Percentiles rank a stretch among this genome's conserved stretches.
Conservation (phyloP, 2,329 filamentous ascomycete species). For the Cadophora sp. region DNA sequence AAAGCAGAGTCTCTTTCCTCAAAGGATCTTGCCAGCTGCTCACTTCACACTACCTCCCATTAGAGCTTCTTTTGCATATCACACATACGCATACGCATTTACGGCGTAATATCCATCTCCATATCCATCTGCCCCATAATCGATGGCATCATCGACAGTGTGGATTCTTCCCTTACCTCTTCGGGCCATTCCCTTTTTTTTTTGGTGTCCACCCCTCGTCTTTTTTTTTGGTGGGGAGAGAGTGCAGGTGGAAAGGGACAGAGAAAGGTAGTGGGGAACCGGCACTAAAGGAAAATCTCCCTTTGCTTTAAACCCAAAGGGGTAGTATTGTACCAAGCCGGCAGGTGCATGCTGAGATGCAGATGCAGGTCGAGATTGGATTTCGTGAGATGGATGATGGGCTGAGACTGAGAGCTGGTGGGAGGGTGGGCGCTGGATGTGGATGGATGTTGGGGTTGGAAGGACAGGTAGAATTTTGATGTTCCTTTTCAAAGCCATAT, state of each 20-base stretch:
- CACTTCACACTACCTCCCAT: neutral
- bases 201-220: neutral
- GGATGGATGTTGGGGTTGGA: neutral
- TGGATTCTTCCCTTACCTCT: neutral
- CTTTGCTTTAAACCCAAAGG: neutral
- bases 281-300: neutral
- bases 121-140: neutral
- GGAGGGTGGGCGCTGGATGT: neutral
- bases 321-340: slow-evolving; percentile 3
- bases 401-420: neutral
- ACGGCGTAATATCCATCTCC: neutral
- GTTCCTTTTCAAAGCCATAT: neutral
- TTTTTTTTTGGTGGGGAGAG: slow-evolving; percentile 3
- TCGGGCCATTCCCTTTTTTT: neutral
- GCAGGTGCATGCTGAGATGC: slow-evolving; percentile 10
- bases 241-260: too few species aligned
- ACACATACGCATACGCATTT: neutral
- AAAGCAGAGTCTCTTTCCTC: neutral
- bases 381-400: slow-evolving; percentile 17
- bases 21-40: neutral
- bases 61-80: neutral
- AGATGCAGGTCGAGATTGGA: slow-evolving; percentile 11
- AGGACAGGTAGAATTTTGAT: neutral
- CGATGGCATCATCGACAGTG: neutral
- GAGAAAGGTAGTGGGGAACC: neutral